Base-by-base conservation (phyloP, 768 basidiomycete genomes). In the Termitomyces sp. region DNA sequence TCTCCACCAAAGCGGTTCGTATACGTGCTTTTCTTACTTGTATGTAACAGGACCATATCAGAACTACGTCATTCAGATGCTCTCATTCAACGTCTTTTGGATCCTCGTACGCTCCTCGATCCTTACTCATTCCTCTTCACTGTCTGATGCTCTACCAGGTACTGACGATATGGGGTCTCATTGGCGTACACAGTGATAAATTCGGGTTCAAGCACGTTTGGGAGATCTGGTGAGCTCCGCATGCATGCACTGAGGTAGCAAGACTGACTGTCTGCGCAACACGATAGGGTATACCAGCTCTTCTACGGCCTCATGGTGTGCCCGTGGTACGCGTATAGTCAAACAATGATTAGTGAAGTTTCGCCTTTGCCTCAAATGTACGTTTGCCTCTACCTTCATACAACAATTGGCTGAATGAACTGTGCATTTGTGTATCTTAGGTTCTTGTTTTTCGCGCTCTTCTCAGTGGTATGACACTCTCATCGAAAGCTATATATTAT, bases 191-290 rank as follows among this genome's bases (percentile, higher is more conserved):
- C 63, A 88, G 87, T 20, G 69, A 82, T 64, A 84, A 80, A 44
- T 86, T 92, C 65, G 89, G 89, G 14, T 91, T 90, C 74, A 89
- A 92, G 69, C 86, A 91, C 66, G 82, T 85, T 58, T 91, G 89
- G 89, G 90, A 91, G 68, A 83, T n/a, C n/a, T n/a, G n/a, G n/a
- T n/a, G n/a, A n/a, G n/a, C n/a, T n/a, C n/a, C n/a, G n/a, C n/a
- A n/a, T n/a, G n/a, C n/a, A n/a, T n/a, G n/a, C n/a, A n/a, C n/a
- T n/a, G n/a, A n/a, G n/a, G 47, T n/a, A n/a, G n/a, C n/a, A n/a
- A n/a, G n/a, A n/a, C n/a, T n/a, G n/a, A n/a, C n/a, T n/a, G n/a
- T n/a, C n/a, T n/a, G n/a, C n/a, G n/a, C n/a, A n/a, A n/a, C n/a
- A n/a, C 13, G n/a, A n/a, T n/a, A n/a, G n/a, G n/a, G n/a, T n/a